A percentile compares a stretch with the other conserved stretches of the same genome.
Conservation (phyloP, 345 rosid species). For the Hevea brasiliensis region DNA sequence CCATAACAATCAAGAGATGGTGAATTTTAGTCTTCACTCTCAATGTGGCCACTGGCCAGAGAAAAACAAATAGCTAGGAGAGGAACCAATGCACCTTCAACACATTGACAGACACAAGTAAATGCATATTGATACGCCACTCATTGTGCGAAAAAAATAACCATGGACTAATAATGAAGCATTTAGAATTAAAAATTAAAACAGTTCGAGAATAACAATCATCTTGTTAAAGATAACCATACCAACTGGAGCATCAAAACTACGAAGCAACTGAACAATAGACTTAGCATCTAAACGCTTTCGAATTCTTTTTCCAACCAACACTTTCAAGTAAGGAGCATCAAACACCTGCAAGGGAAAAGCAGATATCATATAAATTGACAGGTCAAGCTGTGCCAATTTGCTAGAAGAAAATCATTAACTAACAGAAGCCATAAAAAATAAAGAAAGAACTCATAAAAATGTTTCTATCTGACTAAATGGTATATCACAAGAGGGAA, state of each 20-base stretch:
- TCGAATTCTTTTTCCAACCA: constrained; percentile 65
- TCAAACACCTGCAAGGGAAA: constrained; percentile 65
- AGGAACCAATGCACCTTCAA: not conserved
- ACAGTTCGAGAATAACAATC: not conserved
- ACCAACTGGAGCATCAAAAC: constrained; percentile 73
- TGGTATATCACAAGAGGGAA: not conserved
- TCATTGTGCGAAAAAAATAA: not conserved
- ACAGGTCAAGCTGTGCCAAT: not conserved
- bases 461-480: not conserved
- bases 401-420: not conserved
- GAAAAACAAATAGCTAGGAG: not conserved
- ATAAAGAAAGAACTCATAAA: not conserved
- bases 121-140: not conserved
- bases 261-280: constrained; percentile 64
- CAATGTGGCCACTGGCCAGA: constrained; percentile 4
- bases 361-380: not conserved
- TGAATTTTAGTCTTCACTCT: not conserved
- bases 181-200: not conserved
- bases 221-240: constrained; percentile 4
- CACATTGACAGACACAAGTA: not conserved
- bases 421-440: not conserved
- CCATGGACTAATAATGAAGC: not conserved
- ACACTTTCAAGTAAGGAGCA: constrained; percentile 64
- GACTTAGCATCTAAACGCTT: constrained; percentile 81
- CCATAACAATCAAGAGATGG: not conserved